phyloP scores from a whole-genome alignment of 192 early-diverging fungal genomes.

The Backusella tarrabulga region DNA sequence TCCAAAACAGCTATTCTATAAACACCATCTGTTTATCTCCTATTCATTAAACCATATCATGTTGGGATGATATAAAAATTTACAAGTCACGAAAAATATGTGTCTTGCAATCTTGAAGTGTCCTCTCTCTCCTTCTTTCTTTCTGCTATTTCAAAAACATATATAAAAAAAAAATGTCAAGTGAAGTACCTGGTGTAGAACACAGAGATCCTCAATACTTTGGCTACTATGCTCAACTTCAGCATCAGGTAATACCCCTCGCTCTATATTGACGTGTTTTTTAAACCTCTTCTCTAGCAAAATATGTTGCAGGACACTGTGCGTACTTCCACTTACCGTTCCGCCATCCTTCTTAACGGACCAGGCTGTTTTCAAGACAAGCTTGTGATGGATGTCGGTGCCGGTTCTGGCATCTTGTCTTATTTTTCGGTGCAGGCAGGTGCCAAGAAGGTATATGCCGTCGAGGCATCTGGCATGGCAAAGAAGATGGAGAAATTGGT shows the following conservation, averaged over 20 bases:
- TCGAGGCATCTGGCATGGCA: conserved; percentile 96
- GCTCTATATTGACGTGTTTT: background rate
- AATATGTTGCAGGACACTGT: conserved; percentile 98
- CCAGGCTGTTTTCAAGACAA: conserved; percentile 74
- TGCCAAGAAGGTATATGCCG: conserved; percentile 90
- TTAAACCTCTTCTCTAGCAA: conserved; percentile 56
- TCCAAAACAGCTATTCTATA: background rate
- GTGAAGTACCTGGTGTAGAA: conserved; percentile 41
- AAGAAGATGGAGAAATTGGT: conserved; percentile 84
- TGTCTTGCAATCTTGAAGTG: background rate
- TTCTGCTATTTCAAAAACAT: background rate
- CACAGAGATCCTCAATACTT: conserved; percentile 71
- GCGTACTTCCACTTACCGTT: conserved; percentile 92
- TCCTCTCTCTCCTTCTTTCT: background rate
- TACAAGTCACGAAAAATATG: background rate
- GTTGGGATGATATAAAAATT: background rate
- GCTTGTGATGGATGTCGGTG: conserved; percentile 91
- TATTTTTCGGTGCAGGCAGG: conserved; percentile 96
- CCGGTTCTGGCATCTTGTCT: conserved; percentile 92
- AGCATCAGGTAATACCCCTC: conserved; percentile 63
- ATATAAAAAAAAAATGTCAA: conserved; percentile 26
- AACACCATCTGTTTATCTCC: background rate
- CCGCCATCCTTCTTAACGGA: conserved; percentile 84
- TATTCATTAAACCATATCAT: background rate
- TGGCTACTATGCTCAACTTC: conserved; percentile 80